Percentiles rank a stretch among this genome's conserved stretches.
phyloP scores from a whole-genome alignment of 495 filamentous ascomycete genomes.

The Tirmania nivea region DNA sequence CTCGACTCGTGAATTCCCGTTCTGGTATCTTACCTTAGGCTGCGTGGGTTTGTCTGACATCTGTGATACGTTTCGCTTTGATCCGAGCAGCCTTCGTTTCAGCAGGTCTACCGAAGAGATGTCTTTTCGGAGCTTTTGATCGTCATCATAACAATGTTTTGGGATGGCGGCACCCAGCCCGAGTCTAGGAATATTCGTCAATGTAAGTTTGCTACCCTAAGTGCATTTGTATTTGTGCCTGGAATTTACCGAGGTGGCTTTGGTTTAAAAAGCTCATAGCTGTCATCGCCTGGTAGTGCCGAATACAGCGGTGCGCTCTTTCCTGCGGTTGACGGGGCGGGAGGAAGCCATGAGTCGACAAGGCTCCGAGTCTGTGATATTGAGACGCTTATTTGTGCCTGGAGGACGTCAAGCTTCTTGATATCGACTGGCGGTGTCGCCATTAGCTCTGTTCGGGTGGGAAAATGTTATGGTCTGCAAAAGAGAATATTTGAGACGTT shows the following conservation, averaged over 20 bases:
- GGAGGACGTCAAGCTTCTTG: constrained; percentile 20
- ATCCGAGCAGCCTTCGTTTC: constrained; percentile 26
- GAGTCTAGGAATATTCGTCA: constrained; percentile 12
- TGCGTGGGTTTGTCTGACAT: constrained; percentile 6
- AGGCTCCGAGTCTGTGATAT: constrained; percentile 25
- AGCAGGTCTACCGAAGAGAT: constrained; percentile 24
- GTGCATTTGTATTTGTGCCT: not conserved
- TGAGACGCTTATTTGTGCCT: constrained; percentile 25
- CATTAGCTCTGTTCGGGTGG: not conserved
- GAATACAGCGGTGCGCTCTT: too few species aligned
- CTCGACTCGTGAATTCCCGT: constrained; percentile 11
- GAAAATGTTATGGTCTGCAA: too few species aligned
- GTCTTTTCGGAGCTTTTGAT: constrained; percentile 19
- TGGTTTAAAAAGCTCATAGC: constrained; percentile 24
- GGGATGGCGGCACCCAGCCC: constrained; percentile 27
- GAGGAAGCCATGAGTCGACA: constrained; percentile 27
- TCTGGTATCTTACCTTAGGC: not conserved
- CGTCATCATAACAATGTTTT: constrained; percentile 20
- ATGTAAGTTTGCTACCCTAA: too few species aligned
- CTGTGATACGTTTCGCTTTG: constrained; percentile 16
- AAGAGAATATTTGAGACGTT: too few species aligned
- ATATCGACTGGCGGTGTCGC: not conserved
- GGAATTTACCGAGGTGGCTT: constrained; percentile 21
- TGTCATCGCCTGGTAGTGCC: constrained; percentile 26
- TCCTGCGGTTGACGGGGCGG: constrained; percentile 1